Conservation (phyloP, 2,329 filamentous ascomycete species). For the Neofusicoccum cordaticola region DNA sequence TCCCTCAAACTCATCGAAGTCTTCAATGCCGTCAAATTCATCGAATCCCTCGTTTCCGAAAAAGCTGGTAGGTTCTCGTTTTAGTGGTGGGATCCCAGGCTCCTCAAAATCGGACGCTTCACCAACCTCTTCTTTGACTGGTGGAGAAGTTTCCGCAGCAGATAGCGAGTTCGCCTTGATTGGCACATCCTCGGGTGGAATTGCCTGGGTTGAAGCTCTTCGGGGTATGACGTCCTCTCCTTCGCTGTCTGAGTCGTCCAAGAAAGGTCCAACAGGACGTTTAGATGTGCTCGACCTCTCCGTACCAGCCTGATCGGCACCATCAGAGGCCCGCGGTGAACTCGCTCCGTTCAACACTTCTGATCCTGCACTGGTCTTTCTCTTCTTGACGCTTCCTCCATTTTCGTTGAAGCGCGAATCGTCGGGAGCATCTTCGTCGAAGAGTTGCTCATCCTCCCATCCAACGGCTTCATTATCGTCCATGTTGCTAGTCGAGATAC, state of each 20-base stretch:
- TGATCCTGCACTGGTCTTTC: constrained; percentile 38
- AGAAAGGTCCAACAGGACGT: constrained; percentile 58
- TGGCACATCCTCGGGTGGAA: not conserved
- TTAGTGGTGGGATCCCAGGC: constrained; percentile 29
- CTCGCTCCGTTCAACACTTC: constrained; percentile 34
- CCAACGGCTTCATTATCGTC: constrained; percentile 28
- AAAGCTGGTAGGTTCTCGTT: constrained; percentile 49
- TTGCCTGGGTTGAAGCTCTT: not conserved
- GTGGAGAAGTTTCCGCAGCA: not conserved
- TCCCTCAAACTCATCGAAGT: constrained; percentile 55
- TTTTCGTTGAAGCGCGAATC: constrained; percentile 44
- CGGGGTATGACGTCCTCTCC: constrained; percentile 31
- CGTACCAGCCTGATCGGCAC: not conserved
- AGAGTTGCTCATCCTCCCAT: constrained; percentile 29
- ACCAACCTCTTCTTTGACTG: constrained; percentile 5
- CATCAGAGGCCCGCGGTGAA: constrained; percentile 26
- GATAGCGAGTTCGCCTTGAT: not conserved
- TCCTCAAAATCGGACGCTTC: not conserved
- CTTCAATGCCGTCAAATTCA: constrained; percentile 53
- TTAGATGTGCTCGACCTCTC: constrained; percentile 18
- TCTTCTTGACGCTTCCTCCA: constrained; percentile 41
- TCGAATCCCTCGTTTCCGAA: constrained; percentile 42
- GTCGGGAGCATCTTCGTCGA: constrained; percentile 21
- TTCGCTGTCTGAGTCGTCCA: constrained; percentile 68
- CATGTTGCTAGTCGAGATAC: constrained; percentile 23